Percentiles rank a stretch among this genome's conserved stretches.
These are phyloP conservation scores for Claviceps fusiformis DNA, from an alignment of 2,329 filamentous ascomycete genomes.

Conservation along the genomic window DNA sequence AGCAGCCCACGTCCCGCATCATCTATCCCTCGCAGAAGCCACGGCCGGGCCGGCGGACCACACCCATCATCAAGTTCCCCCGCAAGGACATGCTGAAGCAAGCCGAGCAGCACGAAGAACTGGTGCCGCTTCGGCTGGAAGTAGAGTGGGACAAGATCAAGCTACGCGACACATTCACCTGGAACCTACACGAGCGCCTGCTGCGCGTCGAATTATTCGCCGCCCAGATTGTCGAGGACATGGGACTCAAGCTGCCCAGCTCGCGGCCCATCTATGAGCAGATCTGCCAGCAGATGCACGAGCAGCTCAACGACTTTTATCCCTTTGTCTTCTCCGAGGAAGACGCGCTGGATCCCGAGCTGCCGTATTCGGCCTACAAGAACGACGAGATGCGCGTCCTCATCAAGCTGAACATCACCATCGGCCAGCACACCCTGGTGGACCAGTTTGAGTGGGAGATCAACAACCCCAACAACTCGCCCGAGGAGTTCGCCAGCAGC, in stretches of 20 bases:
- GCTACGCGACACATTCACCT: conserved; percentile 93
- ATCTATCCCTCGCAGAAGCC: conserved; percentile 69
- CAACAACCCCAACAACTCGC: conserved; percentile 85
- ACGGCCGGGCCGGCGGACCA: conserved; percentile 62
- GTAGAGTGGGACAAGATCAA: conserved; percentile 94
- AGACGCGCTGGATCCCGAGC: conserved; percentile 74
- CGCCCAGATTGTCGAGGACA: conserved; percentile 79
- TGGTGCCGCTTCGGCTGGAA: conserved; percentile 83
- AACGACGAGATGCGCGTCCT: conserved; percentile 98
- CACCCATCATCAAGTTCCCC: conserved; percentile 57
- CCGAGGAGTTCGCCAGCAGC: conserved; percentile 81
- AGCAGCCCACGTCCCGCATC: conserved; percentile 48
- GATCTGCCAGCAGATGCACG: conserved; percentile 57
- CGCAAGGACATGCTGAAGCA: conserved; percentile 74
- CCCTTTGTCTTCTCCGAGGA: conserved; percentile 84
- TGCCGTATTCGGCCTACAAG: conserved; percentile 89
- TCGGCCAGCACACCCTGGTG: conserved; percentile 82
- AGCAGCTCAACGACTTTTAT: conserved; percentile 87
- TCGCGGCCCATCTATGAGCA: conserved; percentile 49
- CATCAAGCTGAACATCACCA: conserved; percentile 94
- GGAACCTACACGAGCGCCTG: conserved; percentile 89
- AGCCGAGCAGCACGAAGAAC: conserved; percentile 79
- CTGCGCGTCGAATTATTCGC: conserved; percentile 72
- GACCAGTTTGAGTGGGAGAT: conserved; percentile 99
- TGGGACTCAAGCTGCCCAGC: conserved; percentile 63